Percentiles rank a stretch among this genome's conserved stretches.
phyloP scores from a whole-genome alignment of 495 filamentous ascomycete species.

The Annulohypoxylon stygium region DNA sequence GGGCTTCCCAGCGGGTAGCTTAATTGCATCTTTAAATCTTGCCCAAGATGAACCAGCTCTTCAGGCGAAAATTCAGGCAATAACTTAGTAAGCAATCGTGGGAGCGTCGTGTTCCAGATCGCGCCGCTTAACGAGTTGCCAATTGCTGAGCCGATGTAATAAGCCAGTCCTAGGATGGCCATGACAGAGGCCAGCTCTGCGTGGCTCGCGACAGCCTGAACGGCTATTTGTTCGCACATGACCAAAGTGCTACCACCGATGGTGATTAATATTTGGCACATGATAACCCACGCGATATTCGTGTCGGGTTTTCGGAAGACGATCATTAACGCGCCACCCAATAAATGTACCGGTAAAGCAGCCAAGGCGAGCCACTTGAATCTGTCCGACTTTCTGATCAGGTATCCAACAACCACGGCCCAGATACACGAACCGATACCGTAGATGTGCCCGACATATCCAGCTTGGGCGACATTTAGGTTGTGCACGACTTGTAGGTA shows the following conservation, averaged over 20 bases:
- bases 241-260: constrained; percentile 72
- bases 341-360: constrained; percentile 73
- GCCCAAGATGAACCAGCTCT: constrained; percentile 68
- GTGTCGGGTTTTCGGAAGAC: constrained; percentile 71
- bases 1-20: constrained; percentile 70
- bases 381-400: constrained; percentile 68
- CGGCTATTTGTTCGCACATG: constrained; percentile 66
- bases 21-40: constrained; percentile 70
- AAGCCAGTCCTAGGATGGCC: constrained; percentile 64
- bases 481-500: constrained; percentile 80
- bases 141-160: constrained; percentile 65
- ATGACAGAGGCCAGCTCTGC: constrained; percentile 68
- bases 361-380: constrained; percentile 73
- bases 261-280: constrained; percentile 77
- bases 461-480: constrained; percentile 67
- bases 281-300: constrained; percentile 71
- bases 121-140: constrained; percentile 66
- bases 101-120: constrained; percentile 69
- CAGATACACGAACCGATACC: constrained; percentile 76
- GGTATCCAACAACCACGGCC: constrained; percentile 67
- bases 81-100: constrained; percentile 54
- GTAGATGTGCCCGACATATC: constrained; percentile 77
- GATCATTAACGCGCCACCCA: constrained; percentile 80
- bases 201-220: constrained; percentile 67
- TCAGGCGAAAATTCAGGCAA: constrained; percentile 59